These are phyloP conservation scores for Suillus ampliporus DNA, from an alignment of 768 basidiomycete genomes.

Conservation along the genomic window DNA sequence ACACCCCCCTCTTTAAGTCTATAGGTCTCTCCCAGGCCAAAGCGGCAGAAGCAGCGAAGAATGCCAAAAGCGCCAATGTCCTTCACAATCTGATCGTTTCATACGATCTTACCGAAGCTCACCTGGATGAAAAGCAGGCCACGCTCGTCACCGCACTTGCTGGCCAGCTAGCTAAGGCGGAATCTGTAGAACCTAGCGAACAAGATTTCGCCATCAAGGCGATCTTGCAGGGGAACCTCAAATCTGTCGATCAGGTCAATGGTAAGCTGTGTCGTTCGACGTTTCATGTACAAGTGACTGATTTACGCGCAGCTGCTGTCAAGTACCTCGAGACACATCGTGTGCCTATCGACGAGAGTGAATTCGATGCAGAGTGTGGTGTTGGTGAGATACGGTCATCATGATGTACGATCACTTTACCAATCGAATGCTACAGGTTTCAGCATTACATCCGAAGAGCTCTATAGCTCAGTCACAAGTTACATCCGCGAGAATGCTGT, in stretches of 20 bases:
- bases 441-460: slow-evolving; percentile 69
- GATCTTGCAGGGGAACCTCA: slow-evolving; percentile 75
- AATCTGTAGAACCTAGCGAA: slow-evolving; percentile 54
- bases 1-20: slow-evolving; percentile 62
- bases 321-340: slow-evolving; percentile 73
- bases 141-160: slow-evolving; percentile 72
- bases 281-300: slow-evolving; percentile 4
- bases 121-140: slow-evolving; percentile 81
- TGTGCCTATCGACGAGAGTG: slow-evolving; percentile 64
- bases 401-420: slow-evolving; percentile 10
- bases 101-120: slow-evolving; percentile 48
- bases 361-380: slow-evolving; percentile 83
- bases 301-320: slow-evolving; percentile 47
- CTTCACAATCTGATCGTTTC: slow-evolving; percentile 72
- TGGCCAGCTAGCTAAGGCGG: slow-evolving; percentile 60
- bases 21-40: slow-evolving; percentile 80
- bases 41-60: slow-evolving; percentile 83
- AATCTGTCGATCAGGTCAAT: slow-evolving; percentile 83
- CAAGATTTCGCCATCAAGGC: slow-evolving; percentile 66
- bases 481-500: slow-evolving; percentile 62
- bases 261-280: slow-evolving; percentile 54
- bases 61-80: slow-evolving; percentile 72
- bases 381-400: slow-evolving; percentile 67
- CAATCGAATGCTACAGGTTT: slow-evolving; percentile 59
- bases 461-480: slow-evolving; percentile 57